Evolutionary conservation across 495 filamentous ascomycete genomes (phyloP), one percentile per base, ranked within the genome.

Genomic region (Aspergillus nanangensis): DNA sequence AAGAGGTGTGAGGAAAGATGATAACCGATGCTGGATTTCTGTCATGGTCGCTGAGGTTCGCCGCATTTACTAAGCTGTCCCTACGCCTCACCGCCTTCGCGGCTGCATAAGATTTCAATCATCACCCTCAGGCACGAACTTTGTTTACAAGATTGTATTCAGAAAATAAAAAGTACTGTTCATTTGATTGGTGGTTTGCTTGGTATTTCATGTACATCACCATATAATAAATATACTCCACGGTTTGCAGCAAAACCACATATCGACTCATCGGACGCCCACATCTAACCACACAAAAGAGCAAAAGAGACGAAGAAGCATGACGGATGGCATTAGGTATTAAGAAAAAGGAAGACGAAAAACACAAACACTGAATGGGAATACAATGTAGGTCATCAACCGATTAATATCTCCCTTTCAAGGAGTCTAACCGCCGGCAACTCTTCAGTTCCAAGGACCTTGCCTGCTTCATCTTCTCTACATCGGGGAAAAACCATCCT

Each of bases 401-500:
- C 38, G 40, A 18, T 51, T 41, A 65, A 40, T 58, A 57, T 44
- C 47, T 65, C 39, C 61, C 62, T 41, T 62, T 67, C 53, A 80
- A 55, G 35, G 68, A 55, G 38, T 77, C 67, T 50, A 83, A 55
- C 46, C 66, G 69, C 53, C 58, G 61, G 60, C 82, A 86, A 51
- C 65, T 76, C 62, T 69, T 74, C 65, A 80, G 66, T 46, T 82
- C 75, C 72, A 86, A 76, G 4, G 71, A 68, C 31, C 77, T 67
- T 20, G 84, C 84, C 47, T 70, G 62, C 48, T 78, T 72, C 82
- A 96, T 80, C 75, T 88, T 88, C 42, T 83, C 82, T 25, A 74
- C 69, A 60, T 96, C 89, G 32, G 76, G 77, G 66, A 79, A 88
- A 56, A 97, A 90, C 86, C 88, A 96, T 10, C 93, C 92, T 56